phyloP scores from a whole-genome alignment of 2,329 filamentous ascomycete genomes.

The Aspergillus luchuensis region DNA sequence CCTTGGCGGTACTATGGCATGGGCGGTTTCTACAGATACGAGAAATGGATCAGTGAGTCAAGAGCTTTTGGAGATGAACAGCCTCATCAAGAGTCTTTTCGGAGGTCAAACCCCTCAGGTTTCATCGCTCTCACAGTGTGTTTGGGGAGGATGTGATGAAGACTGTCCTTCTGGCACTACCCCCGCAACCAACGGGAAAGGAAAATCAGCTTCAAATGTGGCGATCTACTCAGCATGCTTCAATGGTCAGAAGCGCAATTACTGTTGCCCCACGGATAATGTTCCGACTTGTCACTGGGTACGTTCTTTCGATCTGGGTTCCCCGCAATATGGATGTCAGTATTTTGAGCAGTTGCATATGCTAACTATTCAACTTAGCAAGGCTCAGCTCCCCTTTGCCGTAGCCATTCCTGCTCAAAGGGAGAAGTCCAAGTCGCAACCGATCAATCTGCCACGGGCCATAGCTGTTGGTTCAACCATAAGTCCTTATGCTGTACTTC shows the following conservation, averaged over 20 bases:
- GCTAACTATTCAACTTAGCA: not conserved
- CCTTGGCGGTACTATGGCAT: constrained; percentile 17
- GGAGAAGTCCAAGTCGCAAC: not conserved
- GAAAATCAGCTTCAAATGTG: not conserved
- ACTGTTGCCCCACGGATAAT: not conserved
- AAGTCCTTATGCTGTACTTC: not conserved
- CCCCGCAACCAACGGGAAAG: not conserved
- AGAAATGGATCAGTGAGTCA: not conserved
- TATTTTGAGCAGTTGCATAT: not conserved
- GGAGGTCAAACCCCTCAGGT: not conserved
- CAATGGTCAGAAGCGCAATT: not conserved
- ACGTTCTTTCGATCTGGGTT: not conserved
- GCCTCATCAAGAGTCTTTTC: not conserved
- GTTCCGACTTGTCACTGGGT: not conserved
- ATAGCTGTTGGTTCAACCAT: not conserved
- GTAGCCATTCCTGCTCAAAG: not conserved
- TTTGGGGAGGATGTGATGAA: too few species aligned
- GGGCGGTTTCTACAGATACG: constrained; percentile 5
- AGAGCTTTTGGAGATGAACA: not conserved
- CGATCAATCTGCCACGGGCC: not conserved
- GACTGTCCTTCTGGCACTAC: not conserved
- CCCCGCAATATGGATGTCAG: too few species aligned
- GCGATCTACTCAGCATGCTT: not conserved
- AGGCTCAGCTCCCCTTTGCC: not conserved
- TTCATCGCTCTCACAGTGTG: not conserved